These are phyloP conservation scores for Lavandula angustifolia DNA, from an alignment of 257 asterid species.

Conservation along the genomic window DNA sequence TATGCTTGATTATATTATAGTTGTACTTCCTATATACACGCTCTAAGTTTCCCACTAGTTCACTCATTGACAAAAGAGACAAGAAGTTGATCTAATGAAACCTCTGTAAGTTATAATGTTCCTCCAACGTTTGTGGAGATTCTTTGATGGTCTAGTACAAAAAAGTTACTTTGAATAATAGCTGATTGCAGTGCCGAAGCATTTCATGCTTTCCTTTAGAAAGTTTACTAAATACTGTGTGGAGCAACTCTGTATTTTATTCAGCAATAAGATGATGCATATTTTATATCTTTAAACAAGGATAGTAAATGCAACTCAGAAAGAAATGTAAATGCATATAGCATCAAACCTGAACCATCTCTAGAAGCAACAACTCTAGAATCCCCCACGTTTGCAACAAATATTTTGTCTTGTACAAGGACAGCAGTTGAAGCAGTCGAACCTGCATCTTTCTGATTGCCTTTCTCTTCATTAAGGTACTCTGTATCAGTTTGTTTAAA, in stretches of 20 bases:
- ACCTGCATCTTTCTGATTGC: conserved; percentile 76
- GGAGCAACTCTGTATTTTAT: not conserved
- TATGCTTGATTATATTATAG: too few relatives aligned
- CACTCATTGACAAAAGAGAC: not conserved
- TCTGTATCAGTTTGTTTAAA: conserved; percentile 67
- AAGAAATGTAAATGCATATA: not conserved
- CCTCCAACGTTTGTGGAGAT: not conserved
- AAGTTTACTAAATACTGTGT: not conserved
- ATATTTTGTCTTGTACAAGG: conserved; percentile 58
- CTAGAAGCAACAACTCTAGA: conserved; percentile 83
- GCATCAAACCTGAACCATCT: conserved; percentile 65
- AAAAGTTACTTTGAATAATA: not conserved
- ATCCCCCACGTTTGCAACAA: conserved; percentile 84
- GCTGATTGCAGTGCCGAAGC: conserved; percentile 14
- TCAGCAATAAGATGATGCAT: not conserved
- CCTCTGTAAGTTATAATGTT: not conserved
- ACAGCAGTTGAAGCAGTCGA: conserved; percentile 84
- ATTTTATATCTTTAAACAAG: not conserved
- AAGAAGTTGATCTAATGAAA: not conserved
- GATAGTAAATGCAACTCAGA: conserved; percentile 8
- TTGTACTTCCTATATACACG: too few relatives aligned
- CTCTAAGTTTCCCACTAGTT: too few relatives aligned
- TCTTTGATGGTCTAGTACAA: not conserved
- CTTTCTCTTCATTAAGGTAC: conserved; percentile 67
- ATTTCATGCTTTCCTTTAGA: not conserved